A percentile compares a stretch with the other conserved stretches of the same genome.
These are phyloP conservation scores for Fusarium devonianum DNA, from an alignment of 2,329 filamentous ascomycete species.

Conservation along the genomic window DNA sequence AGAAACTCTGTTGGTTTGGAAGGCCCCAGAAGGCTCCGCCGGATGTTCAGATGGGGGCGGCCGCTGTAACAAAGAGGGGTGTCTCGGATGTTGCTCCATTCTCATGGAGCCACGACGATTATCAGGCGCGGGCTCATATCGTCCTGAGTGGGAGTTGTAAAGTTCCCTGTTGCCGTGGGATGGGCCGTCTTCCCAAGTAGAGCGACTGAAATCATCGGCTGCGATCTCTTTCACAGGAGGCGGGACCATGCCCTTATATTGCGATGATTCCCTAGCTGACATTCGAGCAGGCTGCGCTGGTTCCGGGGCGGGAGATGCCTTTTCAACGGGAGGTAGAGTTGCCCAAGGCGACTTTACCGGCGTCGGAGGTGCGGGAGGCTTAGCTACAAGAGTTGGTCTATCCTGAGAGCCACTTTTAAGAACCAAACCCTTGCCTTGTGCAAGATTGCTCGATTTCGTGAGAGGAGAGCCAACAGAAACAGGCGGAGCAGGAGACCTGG, in stretches of 20 bases:
- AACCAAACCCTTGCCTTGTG: constrained; percentile 67
- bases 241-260: constrained; percentile 61
- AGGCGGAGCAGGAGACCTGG: constrained; percentile 53
- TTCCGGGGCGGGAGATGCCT: constrained; percentile 74
- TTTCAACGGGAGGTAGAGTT: constrained; percentile 82
- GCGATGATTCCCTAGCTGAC: constrained; percentile 62
- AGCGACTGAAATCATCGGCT: constrained; percentile 89
- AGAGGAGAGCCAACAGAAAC: constrained; percentile 49
- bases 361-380: constrained; percentile 70
- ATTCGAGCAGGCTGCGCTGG: constrained; percentile 55
- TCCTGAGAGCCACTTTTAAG: constrained; percentile 70
- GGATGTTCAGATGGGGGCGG: constrained; percentile 70
- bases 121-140: constrained; percentile 87
- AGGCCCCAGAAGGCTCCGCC: constrained; percentile 84
- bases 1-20: constrained; percentile 76
- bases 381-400: constrained; percentile 76
- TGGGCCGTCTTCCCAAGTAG: constrained; percentile 78
- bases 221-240: constrained; percentile 78
- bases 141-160: constrained; percentile 93
- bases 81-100: constrained; percentile 70
- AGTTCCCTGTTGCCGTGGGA: constrained; percentile 74
- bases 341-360: constrained; percentile 94
- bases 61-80: constrained; percentile 82
- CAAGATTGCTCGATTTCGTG: constrained; percentile 55
- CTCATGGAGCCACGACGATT: constrained; percentile 71